Percentiles rank a stretch among this genome's conserved stretches.
phyloP scores from a whole-genome alignment of 164 flowering plant genomes.

The Magnolia kwangsiensis region DNA sequence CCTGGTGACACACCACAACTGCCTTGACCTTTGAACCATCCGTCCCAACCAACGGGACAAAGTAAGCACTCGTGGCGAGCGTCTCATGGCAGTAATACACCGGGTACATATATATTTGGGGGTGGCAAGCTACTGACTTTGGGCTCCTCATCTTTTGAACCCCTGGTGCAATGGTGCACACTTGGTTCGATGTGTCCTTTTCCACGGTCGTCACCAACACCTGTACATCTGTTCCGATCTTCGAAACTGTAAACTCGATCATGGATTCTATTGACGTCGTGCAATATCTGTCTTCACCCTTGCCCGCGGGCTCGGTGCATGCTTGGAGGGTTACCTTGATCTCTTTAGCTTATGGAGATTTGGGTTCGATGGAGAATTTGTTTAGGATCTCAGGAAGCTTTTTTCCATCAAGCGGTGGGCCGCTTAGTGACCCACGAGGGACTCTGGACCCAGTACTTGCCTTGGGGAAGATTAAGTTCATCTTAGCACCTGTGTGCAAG shows the following conservation, averaged over 20 bases:
- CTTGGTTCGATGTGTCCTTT: conserved; percentile 1
- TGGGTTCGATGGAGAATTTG: conserved; percentile 28
- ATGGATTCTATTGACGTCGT: conserved; percentile 35
- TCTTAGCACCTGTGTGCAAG: conserved; percentile 13
- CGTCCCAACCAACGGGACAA: conserved; percentile 22
- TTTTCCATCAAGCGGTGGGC: conserved; percentile 37
- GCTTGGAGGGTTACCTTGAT: conserved; percentile 23
- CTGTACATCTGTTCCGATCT: conserved; percentile 16
- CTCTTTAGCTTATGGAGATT: conserved; percentile 31
- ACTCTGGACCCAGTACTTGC: conserved; percentile 20
- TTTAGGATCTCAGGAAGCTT: conserved; percentile 27
- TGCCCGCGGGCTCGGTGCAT: conserved; percentile 26
- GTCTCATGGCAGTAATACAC: conserved; percentile 34
- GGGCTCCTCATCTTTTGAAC: conserved; percentile 9
- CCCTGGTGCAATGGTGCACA: conserved; percentile 15
- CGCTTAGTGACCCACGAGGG: conserved; percentile 30
- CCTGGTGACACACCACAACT: conserved; percentile 28
- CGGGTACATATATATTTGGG: conserved; percentile 21
- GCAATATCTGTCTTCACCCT: conserved; percentile 27
- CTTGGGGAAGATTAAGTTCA: conserved; percentile 23
- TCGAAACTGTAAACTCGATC: conserved; percentile 29
- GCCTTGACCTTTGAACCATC: conserved; percentile 30
- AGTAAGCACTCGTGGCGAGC: conserved; percentile 21
- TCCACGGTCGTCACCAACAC: conserved; percentile 15
- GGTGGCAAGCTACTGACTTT: conserved; percentile 27